Percentiles rank a stretch among this genome's conserved stretches.
Evolutionary conservation across 2,329 filamentous ascomycete species (phyloP).

Genomic region (Colletotrichum tropicale): DNA sequence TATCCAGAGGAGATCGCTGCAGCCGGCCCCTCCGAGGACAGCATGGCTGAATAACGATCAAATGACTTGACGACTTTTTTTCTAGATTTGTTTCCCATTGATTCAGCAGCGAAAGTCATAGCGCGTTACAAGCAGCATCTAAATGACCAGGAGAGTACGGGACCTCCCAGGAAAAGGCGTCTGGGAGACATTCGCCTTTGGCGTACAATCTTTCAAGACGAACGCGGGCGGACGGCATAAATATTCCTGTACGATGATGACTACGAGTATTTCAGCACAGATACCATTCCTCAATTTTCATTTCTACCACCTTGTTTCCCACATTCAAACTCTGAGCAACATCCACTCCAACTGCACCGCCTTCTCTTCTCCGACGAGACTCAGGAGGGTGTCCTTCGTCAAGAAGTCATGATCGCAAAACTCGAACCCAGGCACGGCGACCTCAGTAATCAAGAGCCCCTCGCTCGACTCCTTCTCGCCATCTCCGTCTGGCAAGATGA

Average conservation of each 20-base stretch:
- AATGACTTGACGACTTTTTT: not conserved
- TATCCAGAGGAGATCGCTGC: slow-evolving; percentile 32
- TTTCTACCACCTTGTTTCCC: not conserved
- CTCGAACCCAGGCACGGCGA: slow-evolving; percentile 72
- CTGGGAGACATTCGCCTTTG: not conserved
- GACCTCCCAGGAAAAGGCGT: not conserved
- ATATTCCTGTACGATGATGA: not conserved
- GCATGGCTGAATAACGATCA: not conserved
- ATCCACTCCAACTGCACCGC: slow-evolving; percentile 53
- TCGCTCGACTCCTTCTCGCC: slow-evolving; percentile 39
- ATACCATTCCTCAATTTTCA: not conserved
- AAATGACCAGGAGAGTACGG: not conserved
- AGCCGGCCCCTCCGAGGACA: not conserved
- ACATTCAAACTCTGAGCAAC: slow-evolving; percentile 28
- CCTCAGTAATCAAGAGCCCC: slow-evolving; percentile 70
- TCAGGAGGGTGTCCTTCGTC: slow-evolving; percentile 48
- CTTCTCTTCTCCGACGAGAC: slow-evolving; percentile 57
- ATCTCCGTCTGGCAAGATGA: slow-evolving; percentile 52
- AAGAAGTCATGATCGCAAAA: slow-evolving; percentile 72
- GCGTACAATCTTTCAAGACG: not conserved
- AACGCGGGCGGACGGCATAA: not conserved
- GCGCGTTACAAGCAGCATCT: not conserved
- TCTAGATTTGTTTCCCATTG: not conserved
- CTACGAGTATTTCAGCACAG: not conserved
- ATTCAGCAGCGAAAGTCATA: not conserved